Evolutionary conservation across 176 grass and related monocot genomes (phyloP).

Genomic region (Urochloa ruziziensis): DNA sequence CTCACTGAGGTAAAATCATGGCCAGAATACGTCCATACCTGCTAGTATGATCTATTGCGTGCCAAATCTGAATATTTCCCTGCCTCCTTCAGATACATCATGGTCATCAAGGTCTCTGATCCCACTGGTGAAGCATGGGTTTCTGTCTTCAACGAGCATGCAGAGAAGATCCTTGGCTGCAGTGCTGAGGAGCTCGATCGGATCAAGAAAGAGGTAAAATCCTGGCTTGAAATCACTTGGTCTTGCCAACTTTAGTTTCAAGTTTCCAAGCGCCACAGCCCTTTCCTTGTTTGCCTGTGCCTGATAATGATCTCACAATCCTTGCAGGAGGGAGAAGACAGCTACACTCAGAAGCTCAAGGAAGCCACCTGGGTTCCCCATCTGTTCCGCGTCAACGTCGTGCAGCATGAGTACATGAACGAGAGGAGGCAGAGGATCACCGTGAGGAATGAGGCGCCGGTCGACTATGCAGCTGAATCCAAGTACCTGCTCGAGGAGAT

Average conservation of each 20-base stretch:
- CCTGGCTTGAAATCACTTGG: neutral
- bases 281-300: neutral
- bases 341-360: slow-evolving; percentile 77
- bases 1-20: slow-evolving; percentile 61
- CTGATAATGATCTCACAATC: neutral
- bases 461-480: slow-evolving; percentile 70
- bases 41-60: neutral
- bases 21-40: neutral
- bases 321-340: slow-evolving; percentile 80
- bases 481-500: slow-evolving; percentile 88
- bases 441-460: slow-evolving; percentile 50
- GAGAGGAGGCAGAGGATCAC: slow-evolving; percentile 90
- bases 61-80: neutral
- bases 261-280: neutral
- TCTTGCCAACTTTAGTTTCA: neutral
- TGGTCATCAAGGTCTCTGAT: slow-evolving; percentile 85
- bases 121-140: slow-evolving; percentile 89
- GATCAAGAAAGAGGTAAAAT: slow-evolving; percentile 74
- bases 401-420: slow-evolving; percentile 71
- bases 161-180: slow-evolving; percentile 89
- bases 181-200: slow-evolving; percentile 86
- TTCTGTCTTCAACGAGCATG: slow-evolving; percentile 89
- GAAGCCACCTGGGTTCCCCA: slow-evolving; percentile 84
- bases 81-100: slow-evolving; percentile 69
- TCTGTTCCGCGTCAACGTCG: slow-evolving; percentile 68